Conservation (phyloP, 2,329 filamentous ascomycete species). For the Pseudocercospora cruenta region DNA sequence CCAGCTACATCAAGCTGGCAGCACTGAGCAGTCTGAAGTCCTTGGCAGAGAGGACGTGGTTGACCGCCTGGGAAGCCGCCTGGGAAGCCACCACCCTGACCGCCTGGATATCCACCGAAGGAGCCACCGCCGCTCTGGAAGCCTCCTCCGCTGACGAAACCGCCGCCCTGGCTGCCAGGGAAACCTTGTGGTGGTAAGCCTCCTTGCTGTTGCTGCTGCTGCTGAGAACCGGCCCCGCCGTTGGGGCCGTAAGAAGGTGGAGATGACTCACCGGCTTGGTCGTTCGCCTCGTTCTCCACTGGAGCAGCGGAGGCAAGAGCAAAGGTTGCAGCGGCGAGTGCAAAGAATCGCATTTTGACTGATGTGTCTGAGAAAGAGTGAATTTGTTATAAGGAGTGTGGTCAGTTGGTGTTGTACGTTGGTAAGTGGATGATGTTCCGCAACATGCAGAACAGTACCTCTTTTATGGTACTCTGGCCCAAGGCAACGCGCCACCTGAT, state of each 20-base stretch:
- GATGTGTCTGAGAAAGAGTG: background rate
- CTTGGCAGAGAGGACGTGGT: conserved; percentile 4
- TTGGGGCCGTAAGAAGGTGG: conserved; percentile 1
- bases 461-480: background rate
- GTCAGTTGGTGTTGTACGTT: too few relatives aligned
- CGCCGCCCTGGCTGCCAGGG: conserved; percentile 1
- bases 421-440: too few relatives aligned
- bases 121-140: background rate
- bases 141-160: background rate
- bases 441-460: too few relatives aligned
- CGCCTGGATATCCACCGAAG: background rate
- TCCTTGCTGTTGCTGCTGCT: background rate
- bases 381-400: background rate
- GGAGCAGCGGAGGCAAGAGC: conserved; percentile 10
- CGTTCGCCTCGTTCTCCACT: background rate
- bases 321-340: conserved; percentile 10
- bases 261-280: background rate
- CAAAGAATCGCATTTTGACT: conserved; percentile 15
- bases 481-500: background rate
- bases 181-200: background rate
- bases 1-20: conserved; percentile 11
- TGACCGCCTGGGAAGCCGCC: background rate
- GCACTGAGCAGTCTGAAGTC: conserved; percentile 13
- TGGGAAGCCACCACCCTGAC: background rate
- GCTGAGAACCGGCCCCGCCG: background rate